These are phyloP conservation scores for Phytophthora lateralis DNA, from an alignment of 352 stramenopile species.

Conservation along the genomic window DNA sequence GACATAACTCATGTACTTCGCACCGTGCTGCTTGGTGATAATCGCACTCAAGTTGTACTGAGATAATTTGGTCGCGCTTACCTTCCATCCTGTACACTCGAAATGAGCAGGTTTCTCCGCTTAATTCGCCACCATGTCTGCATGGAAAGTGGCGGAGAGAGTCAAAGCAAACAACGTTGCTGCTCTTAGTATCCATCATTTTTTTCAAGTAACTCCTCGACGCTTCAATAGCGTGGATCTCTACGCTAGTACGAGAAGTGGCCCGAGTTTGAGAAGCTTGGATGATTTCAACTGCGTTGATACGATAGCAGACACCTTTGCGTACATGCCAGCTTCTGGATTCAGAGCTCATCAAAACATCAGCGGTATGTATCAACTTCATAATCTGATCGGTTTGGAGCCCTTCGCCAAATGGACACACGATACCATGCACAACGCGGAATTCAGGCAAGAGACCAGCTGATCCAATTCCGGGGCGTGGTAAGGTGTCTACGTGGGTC, in stretches of 20 bases:
- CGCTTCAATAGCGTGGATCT: slow-evolving; percentile 18
- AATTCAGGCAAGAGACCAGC: slow-evolving; percentile 29
- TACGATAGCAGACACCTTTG: slow-evolving; percentile 42
- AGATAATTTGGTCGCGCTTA: slow-evolving; percentile 11
- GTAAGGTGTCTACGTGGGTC: slow-evolving; percentile 40
- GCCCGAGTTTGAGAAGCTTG: neutral
- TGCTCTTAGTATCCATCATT: neutral
- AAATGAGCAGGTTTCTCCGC: slow-evolving; percentile 1
- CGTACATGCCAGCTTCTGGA: slow-evolving; percentile 40
- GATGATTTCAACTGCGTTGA: slow-evolving; percentile 23
- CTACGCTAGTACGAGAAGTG: slow-evolving; percentile 7
- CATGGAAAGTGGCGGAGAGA: neutral
- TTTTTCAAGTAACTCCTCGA: slow-evolving; percentile 20
- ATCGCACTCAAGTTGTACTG: slow-evolving; percentile 17
- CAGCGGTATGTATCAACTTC: slow-evolving; percentile 21
- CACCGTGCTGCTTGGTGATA: slow-evolving; percentile 8
- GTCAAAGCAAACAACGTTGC: slow-evolving; percentile 16
- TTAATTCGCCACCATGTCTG: neutral
- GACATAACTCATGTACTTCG: slow-evolving; percentile 24
- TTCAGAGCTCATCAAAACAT: slow-evolving; percentile 38
- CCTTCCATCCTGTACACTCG: slow-evolving; percentile 31
- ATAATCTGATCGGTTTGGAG: slow-evolving; percentile 14
- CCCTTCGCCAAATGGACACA: slow-evolving; percentile 27
- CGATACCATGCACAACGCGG: slow-evolving; percentile 44
- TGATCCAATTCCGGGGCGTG: slow-evolving; percentile 11